Conservation (phyloP, 371 early-diverging fungal genomes). For the Thermomucor indicae-seudaticae region DNA sequence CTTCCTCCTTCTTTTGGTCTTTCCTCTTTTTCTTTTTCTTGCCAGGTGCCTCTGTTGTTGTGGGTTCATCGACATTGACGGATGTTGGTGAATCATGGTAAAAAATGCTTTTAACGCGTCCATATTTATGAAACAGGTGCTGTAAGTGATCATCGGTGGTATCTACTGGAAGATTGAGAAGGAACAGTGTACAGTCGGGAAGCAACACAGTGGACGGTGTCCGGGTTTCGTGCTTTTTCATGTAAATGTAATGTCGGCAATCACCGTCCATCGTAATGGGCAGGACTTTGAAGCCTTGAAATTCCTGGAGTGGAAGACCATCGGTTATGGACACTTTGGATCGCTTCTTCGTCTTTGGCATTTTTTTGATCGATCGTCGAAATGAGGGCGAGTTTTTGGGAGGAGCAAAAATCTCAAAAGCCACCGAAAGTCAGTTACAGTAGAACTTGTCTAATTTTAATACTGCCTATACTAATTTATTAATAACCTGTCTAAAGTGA, state of each 20-base stretch:
- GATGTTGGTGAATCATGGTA: constrained; percentile 15
- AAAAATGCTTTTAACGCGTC: constrained; percentile 1
- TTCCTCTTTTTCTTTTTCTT: constrained; percentile 20
- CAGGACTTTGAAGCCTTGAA: constrained; percentile 52
- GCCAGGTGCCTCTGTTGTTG: constrained; percentile 14
- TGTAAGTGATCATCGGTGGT: constrained; percentile 70
- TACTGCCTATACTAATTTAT: too few species aligned
- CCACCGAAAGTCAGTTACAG: too few species aligned
- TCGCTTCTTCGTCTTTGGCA: too few species aligned
- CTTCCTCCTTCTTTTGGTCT: constrained; percentile 24
- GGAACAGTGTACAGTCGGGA: constrained; percentile 75
- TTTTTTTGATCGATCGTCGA: too few species aligned
- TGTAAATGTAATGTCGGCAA: constrained; percentile 64
- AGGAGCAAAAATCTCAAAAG: too few species aligned
- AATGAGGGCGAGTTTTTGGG: too few species aligned
- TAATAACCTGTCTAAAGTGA: too few species aligned
- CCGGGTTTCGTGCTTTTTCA: constrained; percentile 67
- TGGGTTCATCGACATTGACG: constrained; percentile 31
- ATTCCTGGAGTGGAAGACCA: constrained; percentile 34
- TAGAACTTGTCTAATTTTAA: too few species aligned
- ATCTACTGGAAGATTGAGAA: constrained; percentile 82
- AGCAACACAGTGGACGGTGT: constrained; percentile 31
- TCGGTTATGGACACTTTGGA: constrained; percentile 1
- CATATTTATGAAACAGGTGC: constrained; percentile 56
- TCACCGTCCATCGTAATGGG: constrained; percentile 46